Conservation (phyloP, 345 rosid species). For the Lenwebbia sp. region DNA sequence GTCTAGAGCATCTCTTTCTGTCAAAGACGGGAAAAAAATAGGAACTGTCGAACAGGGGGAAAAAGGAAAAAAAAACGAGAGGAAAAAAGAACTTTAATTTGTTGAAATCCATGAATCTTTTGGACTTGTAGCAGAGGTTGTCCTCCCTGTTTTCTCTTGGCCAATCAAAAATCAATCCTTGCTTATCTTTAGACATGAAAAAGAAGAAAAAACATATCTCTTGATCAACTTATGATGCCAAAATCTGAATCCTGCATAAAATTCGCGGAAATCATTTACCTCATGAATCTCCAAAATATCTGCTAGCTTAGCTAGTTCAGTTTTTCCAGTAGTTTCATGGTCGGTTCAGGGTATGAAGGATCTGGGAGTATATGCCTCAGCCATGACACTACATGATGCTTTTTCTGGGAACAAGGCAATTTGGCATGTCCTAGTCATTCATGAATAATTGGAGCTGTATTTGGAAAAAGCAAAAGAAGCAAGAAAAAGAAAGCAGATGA, state of each 20-base stretch:
- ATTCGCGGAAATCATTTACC: neutral
- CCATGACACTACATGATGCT: neutral
- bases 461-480: neutral
- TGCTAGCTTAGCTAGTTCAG: neutral
- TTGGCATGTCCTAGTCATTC: neutral
- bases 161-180: neutral
- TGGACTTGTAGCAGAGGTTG: neutral
- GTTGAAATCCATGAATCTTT: neutral
- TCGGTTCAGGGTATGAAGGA: neutral
- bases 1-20: neutral
- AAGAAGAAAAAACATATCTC: neutral
- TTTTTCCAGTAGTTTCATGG: neutral
- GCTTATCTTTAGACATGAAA: neutral
- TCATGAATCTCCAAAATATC: neutral
- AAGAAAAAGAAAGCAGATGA: neutral
- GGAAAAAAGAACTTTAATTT: neutral
- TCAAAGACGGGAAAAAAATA: neutral
- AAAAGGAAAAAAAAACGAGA: neutral
- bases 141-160: neutral
- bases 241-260: neutral
- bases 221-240: neutral
- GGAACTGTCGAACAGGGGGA: neutral
- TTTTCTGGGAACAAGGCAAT: neutral
- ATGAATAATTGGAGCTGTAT: neutral
- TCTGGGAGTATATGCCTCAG: neutral